Conservation (phyloP, 345 rosid genomes). For the Eucalyptus dawsonii region DNA sequence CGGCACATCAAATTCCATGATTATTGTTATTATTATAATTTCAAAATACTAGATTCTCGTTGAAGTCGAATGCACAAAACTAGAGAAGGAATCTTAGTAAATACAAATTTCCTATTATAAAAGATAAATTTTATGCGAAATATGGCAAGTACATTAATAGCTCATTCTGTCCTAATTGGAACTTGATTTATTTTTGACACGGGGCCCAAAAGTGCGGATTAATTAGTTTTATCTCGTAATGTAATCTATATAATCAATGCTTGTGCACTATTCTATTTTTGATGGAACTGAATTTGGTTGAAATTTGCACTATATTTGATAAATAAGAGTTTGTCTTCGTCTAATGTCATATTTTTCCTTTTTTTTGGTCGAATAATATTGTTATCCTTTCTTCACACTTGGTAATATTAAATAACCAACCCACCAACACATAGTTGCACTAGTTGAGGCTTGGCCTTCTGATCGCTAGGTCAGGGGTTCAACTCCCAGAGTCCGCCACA, state of each 20-base stretch:
- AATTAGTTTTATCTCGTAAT: not conserved
- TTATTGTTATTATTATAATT: not conserved
- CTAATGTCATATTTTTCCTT: not conserved
- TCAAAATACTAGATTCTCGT: not conserved
- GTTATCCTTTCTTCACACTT: not conserved
- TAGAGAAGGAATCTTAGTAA: not conserved
- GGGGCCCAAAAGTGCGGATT: not conserved
- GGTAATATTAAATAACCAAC: not conserved
- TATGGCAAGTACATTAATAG: not conserved
- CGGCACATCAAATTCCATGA: not conserved
- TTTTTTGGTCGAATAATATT: too few species aligned
- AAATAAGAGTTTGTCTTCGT: not conserved
- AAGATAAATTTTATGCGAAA: not conserved
- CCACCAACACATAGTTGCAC: fast-evolving
- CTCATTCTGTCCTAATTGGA: not conserved
- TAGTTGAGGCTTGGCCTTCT: too few species aligned
- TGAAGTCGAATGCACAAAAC: not conserved
- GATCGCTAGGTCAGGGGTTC: too few species aligned
- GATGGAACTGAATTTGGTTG: not conserved
- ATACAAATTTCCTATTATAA: not conserved
- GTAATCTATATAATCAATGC: not conserved
- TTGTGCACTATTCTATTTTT: not conserved
- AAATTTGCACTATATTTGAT: not conserved
- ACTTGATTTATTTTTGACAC: not conserved
- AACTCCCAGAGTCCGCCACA: too few species aligned